Evolutionary conservation across 306 rosid species (phyloP).

Genomic region (Sicyos baderoa): DNA sequence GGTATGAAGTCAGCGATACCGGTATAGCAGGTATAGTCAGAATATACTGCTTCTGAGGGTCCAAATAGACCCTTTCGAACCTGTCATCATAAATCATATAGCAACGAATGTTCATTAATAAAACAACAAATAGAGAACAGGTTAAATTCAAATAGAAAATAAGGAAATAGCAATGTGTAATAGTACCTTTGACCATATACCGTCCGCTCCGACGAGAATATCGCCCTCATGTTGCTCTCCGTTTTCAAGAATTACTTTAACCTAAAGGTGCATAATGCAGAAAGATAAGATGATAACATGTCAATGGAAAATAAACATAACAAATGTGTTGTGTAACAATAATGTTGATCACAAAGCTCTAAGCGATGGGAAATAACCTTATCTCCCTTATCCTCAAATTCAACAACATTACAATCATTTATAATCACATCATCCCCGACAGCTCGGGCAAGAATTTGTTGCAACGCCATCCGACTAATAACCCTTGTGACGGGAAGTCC

Average conservation of each 20-base stretch:
- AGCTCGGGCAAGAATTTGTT: constrained; percentile 78
- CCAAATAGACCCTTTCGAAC: constrained; percentile 79
- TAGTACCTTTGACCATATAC: constrained; percentile 90
- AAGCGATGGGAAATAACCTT: constrained; percentile 39
- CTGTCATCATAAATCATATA: constrained; percentile 30
- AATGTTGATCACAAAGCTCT: constrained; percentile 4
- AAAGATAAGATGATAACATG: constrained; percentile 19
- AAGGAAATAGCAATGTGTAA: background rate
- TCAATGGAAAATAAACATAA: background rate
- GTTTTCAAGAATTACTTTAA: constrained; percentile 65
- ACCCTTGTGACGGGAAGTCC: constrained; percentile 98
- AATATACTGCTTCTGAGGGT: constrained; percentile 51
- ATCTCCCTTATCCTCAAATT: constrained; percentile 63
- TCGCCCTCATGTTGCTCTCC: constrained; percentile 80
- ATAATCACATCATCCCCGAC: constrained; percentile 64
- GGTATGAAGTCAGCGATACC: constrained; percentile 94
- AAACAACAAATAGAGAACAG: background rate
- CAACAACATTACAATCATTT: constrained; percentile 68
- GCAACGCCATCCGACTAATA: constrained; percentile 78
- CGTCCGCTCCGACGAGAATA: constrained; percentile 93
- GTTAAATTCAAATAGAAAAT: constrained; percentile 1
- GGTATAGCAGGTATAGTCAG: constrained; percentile 93
- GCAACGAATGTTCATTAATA: background rate
- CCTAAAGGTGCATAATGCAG: constrained; percentile 38
- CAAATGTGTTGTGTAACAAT: background rate